Base-by-base conservation (phyloP, 331 rosid species). In the Telfairia occidentalis region DNA sequence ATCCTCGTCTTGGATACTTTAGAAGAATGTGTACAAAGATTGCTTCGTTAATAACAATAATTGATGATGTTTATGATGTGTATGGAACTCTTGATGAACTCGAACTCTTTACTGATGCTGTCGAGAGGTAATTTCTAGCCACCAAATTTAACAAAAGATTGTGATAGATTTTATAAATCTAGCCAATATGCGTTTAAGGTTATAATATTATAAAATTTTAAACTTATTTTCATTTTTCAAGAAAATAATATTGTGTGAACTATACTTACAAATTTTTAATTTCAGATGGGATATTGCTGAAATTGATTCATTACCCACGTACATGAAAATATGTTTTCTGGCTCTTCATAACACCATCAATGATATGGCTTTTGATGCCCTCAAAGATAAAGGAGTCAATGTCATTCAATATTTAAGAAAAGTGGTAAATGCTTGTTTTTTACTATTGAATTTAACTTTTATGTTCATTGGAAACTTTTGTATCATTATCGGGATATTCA, bases 261-360 rank as follows among this genome's bases (percentile, higher is more conserved):
- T n/a, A n/a, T n/a, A n/a, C n/a, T 32, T 32, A 32, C 37, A 32
- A 32, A 42, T 42, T 18, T 60, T 4, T 60, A 30, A 1, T 37
- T 65, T 65, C 32, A 65, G 72, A 37, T 65, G 50, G 72, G 50
- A 65, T 65, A 19, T 65, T 19, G 50, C 0, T 0, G 49, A 49
- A 9, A 65, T 65, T 19, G 49, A 37, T 65, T 9, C 29, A 10
- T 37, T 65, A 5, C 72, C 72, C 0, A 4, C 37, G 9, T 65
- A 37, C 32, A 65, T 65, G 72, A 40, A 37, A 21, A 9, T 65
- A n/a, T 65, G 72, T 38, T 65, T 65, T 10, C 3, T 65, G 37
- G 10, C 50, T 35, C 49, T 65, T 30, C 72, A 65, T 18, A 65
- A 65, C 72, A 65, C 72, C n/a, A 35, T 65, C 49, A 65, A 65